These are phyloP conservation scores for Spirogloea muscicola DNA, from an alignment of 139 green algal genomes.

Conservation along the genomic window DNA sequence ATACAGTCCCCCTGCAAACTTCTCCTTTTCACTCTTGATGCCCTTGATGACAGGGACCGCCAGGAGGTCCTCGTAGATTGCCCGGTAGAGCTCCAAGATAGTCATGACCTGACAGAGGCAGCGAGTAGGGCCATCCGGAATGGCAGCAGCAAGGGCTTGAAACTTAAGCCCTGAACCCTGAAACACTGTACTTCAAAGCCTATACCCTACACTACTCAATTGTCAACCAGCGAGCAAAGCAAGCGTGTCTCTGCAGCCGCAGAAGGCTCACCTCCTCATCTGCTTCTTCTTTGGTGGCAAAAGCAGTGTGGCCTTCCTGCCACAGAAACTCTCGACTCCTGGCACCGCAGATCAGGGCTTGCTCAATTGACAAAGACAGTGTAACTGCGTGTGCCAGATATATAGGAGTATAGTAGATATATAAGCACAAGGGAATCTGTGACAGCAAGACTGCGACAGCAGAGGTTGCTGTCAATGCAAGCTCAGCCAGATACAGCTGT, in stretches of 20 bases:
- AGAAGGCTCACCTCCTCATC: conserved; percentile 68
- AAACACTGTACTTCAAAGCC: too few species aligned
- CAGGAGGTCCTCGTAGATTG: conserved; percentile 92
- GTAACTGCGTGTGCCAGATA: too few species aligned
- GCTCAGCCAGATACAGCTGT: too few species aligned
- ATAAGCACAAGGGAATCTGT: too few species aligned
- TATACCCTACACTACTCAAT: background rate
- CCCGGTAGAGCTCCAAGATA: conserved; percentile 89
- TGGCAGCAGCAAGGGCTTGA: background rate
- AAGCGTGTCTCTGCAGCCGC: background rate
- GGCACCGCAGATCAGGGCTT: too few species aligned
- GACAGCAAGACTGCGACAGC: too few species aligned
- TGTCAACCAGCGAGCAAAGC: background rate
- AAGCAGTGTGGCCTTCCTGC: conserved; percentile 90
- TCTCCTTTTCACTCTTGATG: conserved; percentile 89
- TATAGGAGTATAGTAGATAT: too few species aligned
- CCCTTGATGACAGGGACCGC: conserved; percentile 90
- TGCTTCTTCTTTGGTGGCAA: conserved; percentile 81
- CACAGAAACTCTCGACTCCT: conserved; percentile 87
- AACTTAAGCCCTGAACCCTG: too few species aligned
- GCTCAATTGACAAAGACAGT: too few species aligned
- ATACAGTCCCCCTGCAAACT: conserved; percentile 96
- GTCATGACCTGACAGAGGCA: conserved; percentile 55
- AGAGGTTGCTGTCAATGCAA: too few species aligned
- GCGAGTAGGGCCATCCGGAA: background rate